Evolutionary conservation across 164 flowering plant genomes (phyloP).

Genomic region (Dillenia turbinata): DNA sequence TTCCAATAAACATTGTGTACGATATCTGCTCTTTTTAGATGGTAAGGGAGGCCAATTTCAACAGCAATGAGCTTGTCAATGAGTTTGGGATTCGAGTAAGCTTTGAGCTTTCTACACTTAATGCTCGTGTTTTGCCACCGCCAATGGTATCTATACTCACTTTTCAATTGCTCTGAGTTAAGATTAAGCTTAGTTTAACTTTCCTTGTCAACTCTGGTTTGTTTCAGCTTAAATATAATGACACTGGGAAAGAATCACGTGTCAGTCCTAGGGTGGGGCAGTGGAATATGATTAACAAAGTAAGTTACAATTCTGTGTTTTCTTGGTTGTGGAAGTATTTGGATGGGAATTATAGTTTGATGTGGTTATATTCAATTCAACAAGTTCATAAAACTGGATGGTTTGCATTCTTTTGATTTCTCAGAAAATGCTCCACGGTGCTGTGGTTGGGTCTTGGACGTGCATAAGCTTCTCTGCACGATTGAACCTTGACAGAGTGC

Average conservation of each 20-base stretch:
- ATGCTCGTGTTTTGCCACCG: slow-evolving; percentile 73
- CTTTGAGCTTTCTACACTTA: slow-evolving; percentile 26
- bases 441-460: slow-evolving; percentile 45
- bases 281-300: slow-evolving; percentile 95
- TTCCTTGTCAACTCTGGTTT: not conserved
- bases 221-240: slow-evolving; percentile 69
- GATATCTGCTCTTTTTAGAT: slow-evolving; percentile 28
- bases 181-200: not conserved
- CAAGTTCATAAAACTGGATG: not conserved
- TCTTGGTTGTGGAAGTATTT: not conserved
- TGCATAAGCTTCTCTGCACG: slow-evolving; percentile 58
- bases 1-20: not conserved
- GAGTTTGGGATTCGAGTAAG: slow-evolving; percentile 68
- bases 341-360: not conserved
- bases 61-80: slow-evolving; percentile 17
- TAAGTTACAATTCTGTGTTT: slow-evolving; percentile 10
- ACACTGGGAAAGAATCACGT: slow-evolving; percentile 35
- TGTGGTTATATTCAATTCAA: not conserved
- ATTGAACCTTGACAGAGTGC: slow-evolving; percentile 5
- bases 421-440: slow-evolving; percentile 85
- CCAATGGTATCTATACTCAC: slow-evolving; percentile 47
- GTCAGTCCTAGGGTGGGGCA: slow-evolving; percentile 67
- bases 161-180: not conserved
- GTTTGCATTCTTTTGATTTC: not conserved
- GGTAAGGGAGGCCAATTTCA: slow-evolving; percentile 27